Conservation (phyloP, 139 green algal species). For the Asterochloris sp. region DNA sequence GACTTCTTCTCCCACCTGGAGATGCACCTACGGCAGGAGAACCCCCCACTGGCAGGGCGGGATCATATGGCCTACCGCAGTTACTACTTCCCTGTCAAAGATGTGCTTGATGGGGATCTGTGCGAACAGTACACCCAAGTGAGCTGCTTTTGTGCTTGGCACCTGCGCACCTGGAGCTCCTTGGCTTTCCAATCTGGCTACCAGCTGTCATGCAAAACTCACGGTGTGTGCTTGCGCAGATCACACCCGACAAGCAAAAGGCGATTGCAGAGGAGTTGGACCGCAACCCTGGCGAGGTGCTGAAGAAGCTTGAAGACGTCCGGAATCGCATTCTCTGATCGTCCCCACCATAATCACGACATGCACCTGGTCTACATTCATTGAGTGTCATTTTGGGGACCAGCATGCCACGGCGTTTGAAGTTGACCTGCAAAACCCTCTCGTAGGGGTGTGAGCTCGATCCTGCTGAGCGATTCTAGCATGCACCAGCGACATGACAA, state of each 20-base stretch:
- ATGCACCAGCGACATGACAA: no score
- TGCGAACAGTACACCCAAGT: slow-evolving; percentile 85
- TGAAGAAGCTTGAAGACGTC: slow-evolving; percentile 98
- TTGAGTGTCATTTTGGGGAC: no score
- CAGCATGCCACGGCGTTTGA: no score
- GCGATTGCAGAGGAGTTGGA: slow-evolving; percentile 89
- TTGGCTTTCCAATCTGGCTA: not conserved
- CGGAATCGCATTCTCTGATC: slow-evolving; percentile 64
- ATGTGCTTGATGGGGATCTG: slow-evolving; percentile 94
- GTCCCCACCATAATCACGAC: no score
- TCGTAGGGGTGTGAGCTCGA: no score
- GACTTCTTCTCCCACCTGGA: slow-evolving; percentile 99
- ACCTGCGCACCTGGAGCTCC: not conserved
- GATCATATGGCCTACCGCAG: slow-evolving; percentile 88
- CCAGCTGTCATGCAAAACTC: not conserved
- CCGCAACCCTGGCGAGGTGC: slow-evolving; percentile 84
- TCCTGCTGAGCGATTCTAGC: no score
- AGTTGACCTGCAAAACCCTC: no score
- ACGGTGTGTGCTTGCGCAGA: slow-evolving; percentile 10
- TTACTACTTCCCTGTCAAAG: slow-evolving; percentile 93
- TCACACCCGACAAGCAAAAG: slow-evolving; percentile 73
- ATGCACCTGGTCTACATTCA: no score
- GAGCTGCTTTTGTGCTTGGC: not conserved
- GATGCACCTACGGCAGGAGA: slow-evolving; percentile 97
- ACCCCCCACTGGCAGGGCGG: slow-evolving; percentile 83